Percentiles rank a stretch among this genome's conserved stretches.
phyloP scores from a whole-genome alignment of 2,329 filamentous ascomycete genomes.

The Thielaviopsis populi region DNA sequence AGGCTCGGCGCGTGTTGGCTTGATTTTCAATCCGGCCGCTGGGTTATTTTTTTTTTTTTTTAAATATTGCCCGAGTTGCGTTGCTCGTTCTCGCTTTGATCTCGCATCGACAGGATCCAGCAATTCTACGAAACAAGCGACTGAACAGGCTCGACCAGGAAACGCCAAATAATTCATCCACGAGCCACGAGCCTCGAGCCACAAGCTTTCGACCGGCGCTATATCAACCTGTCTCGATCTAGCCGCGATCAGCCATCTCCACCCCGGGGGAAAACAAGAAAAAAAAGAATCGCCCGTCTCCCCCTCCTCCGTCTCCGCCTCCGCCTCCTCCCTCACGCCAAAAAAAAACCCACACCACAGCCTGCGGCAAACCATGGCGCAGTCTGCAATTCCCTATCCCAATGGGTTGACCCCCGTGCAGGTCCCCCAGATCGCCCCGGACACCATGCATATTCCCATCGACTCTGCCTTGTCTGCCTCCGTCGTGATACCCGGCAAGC shows the following conservation, averaged over 20 bases:
- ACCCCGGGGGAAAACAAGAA: no score
- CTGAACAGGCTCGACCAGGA: no score
- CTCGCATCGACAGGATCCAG: not conserved
- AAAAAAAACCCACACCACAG: not conserved
- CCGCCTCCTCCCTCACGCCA: not conserved
- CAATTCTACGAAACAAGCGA: no score
- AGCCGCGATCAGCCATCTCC: no score
- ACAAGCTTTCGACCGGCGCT: no score
- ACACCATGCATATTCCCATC: conserved; percentile 11
- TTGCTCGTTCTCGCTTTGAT: not conserved
- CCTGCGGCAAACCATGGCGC: conserved; percentile 25
- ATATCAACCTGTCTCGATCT: no score
- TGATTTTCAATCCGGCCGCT: not conserved
- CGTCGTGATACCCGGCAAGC: conserved; percentile 31
- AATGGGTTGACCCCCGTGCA: conserved; percentile 26
- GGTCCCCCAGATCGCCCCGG: conserved; percentile 6
- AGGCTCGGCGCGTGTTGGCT: not conserved
- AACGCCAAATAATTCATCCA: no score
- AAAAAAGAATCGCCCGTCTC: no score
- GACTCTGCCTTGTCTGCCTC: conserved; percentile 14
- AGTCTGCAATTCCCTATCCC: conserved; percentile 26
- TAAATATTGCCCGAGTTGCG: not conserved
- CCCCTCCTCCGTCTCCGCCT: not conserved
- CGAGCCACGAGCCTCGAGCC: no score
- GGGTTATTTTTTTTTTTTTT: not conserved